These are phyloP conservation scores for Nidula niveotomentosa DNA, from an alignment of 1,284 basidiomycete species.

Conservation along the genomic window DNA sequence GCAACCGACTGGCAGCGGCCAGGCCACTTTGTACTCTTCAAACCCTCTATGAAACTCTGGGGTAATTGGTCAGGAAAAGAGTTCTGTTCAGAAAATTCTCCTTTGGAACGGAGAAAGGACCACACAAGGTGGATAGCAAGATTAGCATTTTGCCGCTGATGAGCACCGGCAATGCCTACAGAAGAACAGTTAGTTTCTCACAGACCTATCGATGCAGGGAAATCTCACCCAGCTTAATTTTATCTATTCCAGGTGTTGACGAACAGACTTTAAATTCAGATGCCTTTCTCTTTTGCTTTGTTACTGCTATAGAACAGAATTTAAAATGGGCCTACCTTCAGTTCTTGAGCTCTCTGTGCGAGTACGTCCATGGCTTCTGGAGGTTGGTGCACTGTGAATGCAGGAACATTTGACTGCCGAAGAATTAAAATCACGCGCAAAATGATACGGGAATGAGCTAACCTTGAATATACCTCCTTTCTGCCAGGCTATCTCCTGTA, in stretches of 20 bases:
- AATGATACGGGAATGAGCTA: constrained; percentile 1
- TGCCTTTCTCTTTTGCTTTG: constrained; percentile 35
- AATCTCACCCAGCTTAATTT: constrained; percentile 61
- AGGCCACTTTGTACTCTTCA: constrained; percentile 85
- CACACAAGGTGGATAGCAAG: constrained; percentile 82
- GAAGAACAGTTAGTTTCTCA: not conserved
- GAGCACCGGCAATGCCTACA: constrained; percentile 82
- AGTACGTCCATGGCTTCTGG: constrained; percentile 70
- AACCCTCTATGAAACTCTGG: constrained; percentile 53
- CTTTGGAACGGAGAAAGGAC: constrained; percentile 58
- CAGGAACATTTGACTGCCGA: constrained; percentile 75
- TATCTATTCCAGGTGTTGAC: constrained; percentile 41
- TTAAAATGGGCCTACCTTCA: constrained; percentile 44
- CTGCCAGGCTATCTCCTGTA: constrained; percentile 91
- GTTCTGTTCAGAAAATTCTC: constrained; percentile 23
- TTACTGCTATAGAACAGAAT: not conserved
- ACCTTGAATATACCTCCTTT: constrained; percentile 98
- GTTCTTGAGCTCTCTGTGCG: constrained; percentile 61
- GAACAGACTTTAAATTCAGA: constrained; percentile 67
- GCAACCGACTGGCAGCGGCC: constrained; percentile 91
- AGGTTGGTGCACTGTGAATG: constrained; percentile 82
- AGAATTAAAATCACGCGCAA: too few relatives aligned
- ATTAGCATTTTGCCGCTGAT: constrained; percentile 90
- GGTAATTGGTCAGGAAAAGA: constrained; percentile 37
- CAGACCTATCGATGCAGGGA: too few relatives aligned